Conservation (phyloP, 305 asterid genomes). For the Ruellia speciosa region DNA sequence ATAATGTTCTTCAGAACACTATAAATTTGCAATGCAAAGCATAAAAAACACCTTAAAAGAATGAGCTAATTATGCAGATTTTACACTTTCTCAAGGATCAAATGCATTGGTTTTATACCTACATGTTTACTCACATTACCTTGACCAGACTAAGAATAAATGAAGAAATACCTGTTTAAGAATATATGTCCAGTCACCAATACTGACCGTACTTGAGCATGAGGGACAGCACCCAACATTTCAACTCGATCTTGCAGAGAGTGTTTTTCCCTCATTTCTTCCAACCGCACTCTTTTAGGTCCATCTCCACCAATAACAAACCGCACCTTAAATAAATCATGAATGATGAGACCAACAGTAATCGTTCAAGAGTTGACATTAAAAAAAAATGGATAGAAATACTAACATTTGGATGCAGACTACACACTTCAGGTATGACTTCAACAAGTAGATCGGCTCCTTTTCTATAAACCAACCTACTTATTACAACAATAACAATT, state of each 20-base stretch:
- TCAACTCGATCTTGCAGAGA: slow-evolving; percentile 96
- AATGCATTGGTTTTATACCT: neutral
- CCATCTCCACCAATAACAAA: slow-evolving; percentile 97
- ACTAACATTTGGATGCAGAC: slow-evolving; percentile 75
- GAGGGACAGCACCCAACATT: slow-evolving; percentile 98
- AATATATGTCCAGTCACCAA: slow-evolving; percentile 83
- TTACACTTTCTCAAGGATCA: neutral
- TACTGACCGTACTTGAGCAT: slow-evolving; percentile 89
- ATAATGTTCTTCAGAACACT: no score
- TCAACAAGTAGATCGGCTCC: slow-evolving; percentile 96
- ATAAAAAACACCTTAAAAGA: no score
- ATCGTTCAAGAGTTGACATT: neutral
- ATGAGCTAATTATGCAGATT: no score
- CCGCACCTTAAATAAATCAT: slow-evolving; percentile 49
- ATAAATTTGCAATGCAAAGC: no score
- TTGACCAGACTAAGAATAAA: slow-evolving; percentile 6
- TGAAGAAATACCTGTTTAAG: slow-evolving; percentile 55
- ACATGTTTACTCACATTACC: no score
- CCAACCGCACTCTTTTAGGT: slow-evolving; percentile 92
- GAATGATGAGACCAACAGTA: neutral
- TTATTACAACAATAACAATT: slow-evolving; percentile 77
- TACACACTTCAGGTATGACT: slow-evolving; percentile 89
- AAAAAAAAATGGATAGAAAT: neutral
- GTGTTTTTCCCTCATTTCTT: slow-evolving; percentile 98
- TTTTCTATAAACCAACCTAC: slow-evolving; percentile 90